Evolutionary conservation across 75 land plant species (phyloP), one percentile per base, ranked within the genome.

Genomic region (Pinus tabuliformis): DNA sequence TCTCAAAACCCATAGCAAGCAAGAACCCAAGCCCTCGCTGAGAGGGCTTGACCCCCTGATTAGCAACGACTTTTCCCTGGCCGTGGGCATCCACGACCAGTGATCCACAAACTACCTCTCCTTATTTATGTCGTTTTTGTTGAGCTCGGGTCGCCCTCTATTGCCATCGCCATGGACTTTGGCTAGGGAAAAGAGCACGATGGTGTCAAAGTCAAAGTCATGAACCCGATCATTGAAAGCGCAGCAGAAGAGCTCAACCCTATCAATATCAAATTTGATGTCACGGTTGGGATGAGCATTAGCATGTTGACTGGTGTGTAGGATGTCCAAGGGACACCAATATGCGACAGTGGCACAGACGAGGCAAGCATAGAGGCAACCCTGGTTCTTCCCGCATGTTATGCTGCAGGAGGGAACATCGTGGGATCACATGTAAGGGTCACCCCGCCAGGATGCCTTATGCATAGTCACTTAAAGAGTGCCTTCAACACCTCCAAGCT

Each of bases 241-340:
- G 82, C 86, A 86, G 76, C 98, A 95, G 85, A 89, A 95, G 65
- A 95, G 95, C 89, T 95, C 98, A 36, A 91, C 87, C 20, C 93
- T 84, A 66, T 87, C 87, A 39, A 95, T 70, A 76, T 95, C 98
- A 18, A 95, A 85, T 21, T 87, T 89, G 54, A 93, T 75, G 61
- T 84, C 90, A 77, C 92, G 95, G 30, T 89, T 92, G 33, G 89
- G 79, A 36, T 20, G 13, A 36, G 58, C 74, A 56, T 16, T 71
- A 30, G 86, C 85, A 70, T 90, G 90, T 60, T 56, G 24, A 9
- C 81, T 72, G 22, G 90, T 87, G 59, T 87, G 89, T 1, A 20
- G 42, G 17, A 52, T 2, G 16, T 75, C 81, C 24, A 70, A 59
- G 60, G 81, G 60, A n/a, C n/a, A 24, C 84, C 81, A 84, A 74